Percentiles rank a stretch among this genome's conserved stretches.
These are phyloP conservation scores for Pyrus pyrifolia DNA, from an alignment of 306 rosid genomes.

Conservation along the genomic window DNA sequence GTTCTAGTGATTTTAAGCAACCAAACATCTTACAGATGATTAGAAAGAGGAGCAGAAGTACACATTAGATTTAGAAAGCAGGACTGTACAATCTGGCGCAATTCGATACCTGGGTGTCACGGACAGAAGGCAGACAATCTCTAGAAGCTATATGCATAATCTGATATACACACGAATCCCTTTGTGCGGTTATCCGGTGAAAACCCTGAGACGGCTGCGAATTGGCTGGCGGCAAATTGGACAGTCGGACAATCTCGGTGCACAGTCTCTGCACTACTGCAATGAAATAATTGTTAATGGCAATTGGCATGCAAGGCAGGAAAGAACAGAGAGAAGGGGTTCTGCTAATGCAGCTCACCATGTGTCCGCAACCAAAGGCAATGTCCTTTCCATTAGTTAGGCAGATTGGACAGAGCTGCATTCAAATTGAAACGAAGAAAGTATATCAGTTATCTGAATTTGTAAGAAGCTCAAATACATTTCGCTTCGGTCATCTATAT, in stretches of 20 bases:
- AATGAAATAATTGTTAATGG: conserved; percentile 3
- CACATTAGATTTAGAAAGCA: not conserved
- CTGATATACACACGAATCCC: not conserved
- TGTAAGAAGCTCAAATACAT: not conserved
- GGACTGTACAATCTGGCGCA: not conserved
- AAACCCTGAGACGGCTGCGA: conserved; percentile 65
- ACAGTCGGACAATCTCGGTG: conserved; percentile 50
- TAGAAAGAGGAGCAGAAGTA: not conserved
- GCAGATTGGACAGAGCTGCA: conserved; percentile 78
- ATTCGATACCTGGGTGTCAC: not conserved
- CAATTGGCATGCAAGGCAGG: not conserved
- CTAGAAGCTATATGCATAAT: not conserved
- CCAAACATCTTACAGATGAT: not conserved
- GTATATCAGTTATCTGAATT: not conserved
- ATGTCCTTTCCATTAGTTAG: conserved; percentile 58
- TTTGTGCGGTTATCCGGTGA: conserved; percentile 38
- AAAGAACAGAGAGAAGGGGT: not conserved
- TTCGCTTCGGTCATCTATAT: not conserved
- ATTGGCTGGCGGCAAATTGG: conserved; percentile 77
- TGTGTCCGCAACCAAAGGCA: conserved; percentile 88
- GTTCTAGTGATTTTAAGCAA: not conserved
- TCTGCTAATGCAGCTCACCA: conserved; percentile 48
- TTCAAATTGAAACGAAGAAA: conserved; percentile 7
- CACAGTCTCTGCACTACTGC: conserved; percentile 85
- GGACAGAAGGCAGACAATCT: not conserved